Conservation (phyloP, 1,139 yeast genomes). For the Diutina ranongensis region DNA sequence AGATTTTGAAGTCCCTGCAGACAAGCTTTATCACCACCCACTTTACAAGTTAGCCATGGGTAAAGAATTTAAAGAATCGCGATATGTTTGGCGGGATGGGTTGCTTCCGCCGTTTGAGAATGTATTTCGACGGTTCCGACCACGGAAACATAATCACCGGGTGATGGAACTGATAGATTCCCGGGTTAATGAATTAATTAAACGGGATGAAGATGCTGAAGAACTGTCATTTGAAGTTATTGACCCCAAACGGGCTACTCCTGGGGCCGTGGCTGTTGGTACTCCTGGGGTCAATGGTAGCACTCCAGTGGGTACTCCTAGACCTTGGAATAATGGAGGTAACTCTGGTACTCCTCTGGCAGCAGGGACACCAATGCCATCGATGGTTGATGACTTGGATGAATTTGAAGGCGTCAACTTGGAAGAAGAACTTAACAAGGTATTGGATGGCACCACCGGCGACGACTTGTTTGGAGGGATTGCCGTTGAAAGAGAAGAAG, state of each 20-base stretch:
- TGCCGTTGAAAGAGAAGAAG: slow-evolving; percentile 10
- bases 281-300: neutral
- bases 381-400: neutral
- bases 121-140: slow-evolving; percentile 38
- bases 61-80: slow-evolving; percentile 27
- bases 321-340: neutral
- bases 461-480: slow-evolving; percentile 1
- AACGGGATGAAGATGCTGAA: slow-evolving; percentile 78
- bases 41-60: slow-evolving; percentile 30
- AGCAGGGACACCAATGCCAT: neutral
- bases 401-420: neutral
- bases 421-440: slow-evolving; percentile 4
- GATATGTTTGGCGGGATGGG: slow-evolving; percentile 62
- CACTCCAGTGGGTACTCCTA: neutral
- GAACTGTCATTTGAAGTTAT: slow-evolving; percentile 70
- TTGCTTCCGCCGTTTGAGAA: slow-evolving; percentile 61
- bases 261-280: neutral
- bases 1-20: slow-evolving; percentile 31
- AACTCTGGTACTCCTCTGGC: neutral
- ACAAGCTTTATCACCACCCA: slow-evolving; percentile 31
- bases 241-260: slow-evolving; percentile 26
- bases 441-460: neutral
- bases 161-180: slow-evolving; percentile 61
- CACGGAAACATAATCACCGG: slow-evolving; percentile 35
- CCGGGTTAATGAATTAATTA: slow-evolving; percentile 14